Conservation (phyloP, 108 stramenopile species). For the Pseudonitzschia multistriata region DNA sequence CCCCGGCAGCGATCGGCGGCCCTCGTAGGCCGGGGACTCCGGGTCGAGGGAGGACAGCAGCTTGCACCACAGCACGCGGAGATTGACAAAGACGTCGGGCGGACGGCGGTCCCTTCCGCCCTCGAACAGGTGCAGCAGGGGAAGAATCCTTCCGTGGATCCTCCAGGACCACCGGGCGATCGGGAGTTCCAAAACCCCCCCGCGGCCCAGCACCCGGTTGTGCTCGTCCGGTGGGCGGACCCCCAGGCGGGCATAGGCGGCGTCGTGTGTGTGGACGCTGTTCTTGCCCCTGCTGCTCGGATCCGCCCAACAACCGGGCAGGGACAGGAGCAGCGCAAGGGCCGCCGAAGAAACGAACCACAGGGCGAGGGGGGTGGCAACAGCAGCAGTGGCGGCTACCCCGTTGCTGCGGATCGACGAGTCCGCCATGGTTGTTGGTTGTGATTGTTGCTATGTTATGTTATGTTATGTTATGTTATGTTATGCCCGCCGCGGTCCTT, state of each 20-base stretch:
- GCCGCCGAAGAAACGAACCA: not conserved
- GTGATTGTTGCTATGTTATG: no score
- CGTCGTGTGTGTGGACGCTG: not conserved
- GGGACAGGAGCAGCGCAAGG: not conserved
- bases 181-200: not conserved
- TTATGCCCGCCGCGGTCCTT: no score
- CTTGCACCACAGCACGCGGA: constrained; percentile 27
- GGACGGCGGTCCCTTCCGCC: not conserved
- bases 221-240: not conserved
- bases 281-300: not conserved
- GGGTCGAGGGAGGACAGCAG: constrained; percentile 16
- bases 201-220: not conserved
- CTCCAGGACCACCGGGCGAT: constrained; percentile 17
- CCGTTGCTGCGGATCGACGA: no score
- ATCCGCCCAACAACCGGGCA: not conserved
- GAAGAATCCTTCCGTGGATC: constrained; percentile 11
- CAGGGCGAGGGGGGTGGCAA: not conserved
- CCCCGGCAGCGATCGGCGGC: not conserved
- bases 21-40: constrained; percentile 14
- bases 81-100: constrained; percentile 25
- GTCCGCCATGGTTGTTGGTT: no score
- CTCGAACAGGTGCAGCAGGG: constrained; percentile 16
- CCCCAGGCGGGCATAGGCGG: not conserved
- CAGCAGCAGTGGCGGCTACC: no score
- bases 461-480: no score